phyloP scores from a whole-genome alignment of 441 rosid species.

The Pelargonium exstipulatum region DNA sequence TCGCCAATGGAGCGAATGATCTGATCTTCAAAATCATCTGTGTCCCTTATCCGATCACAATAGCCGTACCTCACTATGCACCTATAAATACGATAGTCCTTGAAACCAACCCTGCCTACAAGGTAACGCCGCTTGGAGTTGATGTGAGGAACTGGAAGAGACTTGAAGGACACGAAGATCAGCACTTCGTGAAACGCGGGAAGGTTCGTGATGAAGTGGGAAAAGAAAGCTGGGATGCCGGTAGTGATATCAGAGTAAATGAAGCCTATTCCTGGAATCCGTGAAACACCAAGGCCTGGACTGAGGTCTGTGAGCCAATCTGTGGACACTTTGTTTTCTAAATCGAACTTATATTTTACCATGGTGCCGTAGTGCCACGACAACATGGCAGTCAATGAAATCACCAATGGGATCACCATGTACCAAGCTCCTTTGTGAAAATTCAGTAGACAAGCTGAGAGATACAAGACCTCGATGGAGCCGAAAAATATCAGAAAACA shows the following conservation, averaged over 20 bases:
- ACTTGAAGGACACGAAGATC: conserved; percentile 60
- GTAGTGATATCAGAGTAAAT: conserved; percentile 46
- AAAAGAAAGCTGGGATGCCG: conserved; percentile 64
- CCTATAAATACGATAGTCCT: conserved; percentile 38
- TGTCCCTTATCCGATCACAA: conserved; percentile 42
- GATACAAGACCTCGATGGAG: conserved; percentile 41
- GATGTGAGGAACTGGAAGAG: conserved; percentile 48
- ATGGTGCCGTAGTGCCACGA: conserved; percentile 59
- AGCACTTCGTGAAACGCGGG: conserved; percentile 66
- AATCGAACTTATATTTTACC: conserved; percentile 58
- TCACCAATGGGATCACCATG: conserved; percentile 34
- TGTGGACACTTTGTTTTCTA: conserved; percentile 52
- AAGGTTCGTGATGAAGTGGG: conserved; percentile 56
- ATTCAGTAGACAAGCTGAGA: conserved; percentile 39
- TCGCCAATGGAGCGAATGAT: conserved; percentile 47
- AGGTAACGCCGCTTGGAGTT: conserved; percentile 37
- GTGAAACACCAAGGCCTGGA: conserved; percentile 49
- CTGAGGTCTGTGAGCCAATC: conserved; percentile 55
- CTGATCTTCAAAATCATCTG: conserved; percentile 51
- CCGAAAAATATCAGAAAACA: conserved; percentile 50
- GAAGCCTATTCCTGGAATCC: conserved; percentile 60
- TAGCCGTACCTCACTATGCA: conserved; percentile 63
- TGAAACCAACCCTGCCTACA: conserved; percentile 48
- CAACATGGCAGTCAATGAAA: conserved; percentile 45
- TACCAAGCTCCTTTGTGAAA: conserved; percentile 58